Evolutionary conservation across 116 monocot genomes (phyloP), one percentile per base, ranked within the genome.

Genomic region (Zostera marina): DNA sequence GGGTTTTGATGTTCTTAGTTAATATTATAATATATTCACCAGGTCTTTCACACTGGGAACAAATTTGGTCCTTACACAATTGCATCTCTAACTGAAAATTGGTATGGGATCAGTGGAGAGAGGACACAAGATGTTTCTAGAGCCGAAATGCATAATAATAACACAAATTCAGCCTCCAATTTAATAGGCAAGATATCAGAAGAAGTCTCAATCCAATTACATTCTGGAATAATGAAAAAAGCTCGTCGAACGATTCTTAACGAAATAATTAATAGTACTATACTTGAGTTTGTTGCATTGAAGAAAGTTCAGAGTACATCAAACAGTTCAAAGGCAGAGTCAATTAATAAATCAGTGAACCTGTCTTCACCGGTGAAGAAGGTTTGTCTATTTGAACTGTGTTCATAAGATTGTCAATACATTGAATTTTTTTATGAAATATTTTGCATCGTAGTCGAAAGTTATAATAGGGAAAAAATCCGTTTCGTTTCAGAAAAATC

Each of bases 201-300:
- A 56, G 79, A 85, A 14, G 40, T 96, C 8, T 85, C 78, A 17
- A 10, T 26, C 64, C 85, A 89, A 54, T 62, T 96, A 26, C 96
- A 96, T 46, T 70, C 82, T 47, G 72, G 61, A 7, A 78, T 89
- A 42, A 81, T 85, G 80, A 96, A 89, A 80, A 58, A 82, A 52
- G 71, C 82, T 15, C 85, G 89, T 4, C 65, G 82, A 2, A 62
- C 80, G 10, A 21, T 96, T 2, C 22, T 96, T 53, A 89, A 96
- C 70, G 89, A 85, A 69, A 84, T 89, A 41, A 63, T 96, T 52
- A 75, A 85, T 57, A 65, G 59, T 23, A 71, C 79, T 14, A 66
- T 85, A 52, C 85, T 85, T n/a, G 89, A 96, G 9, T 66, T 85
- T 53, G 49, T 78, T 68, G 69, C 77, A 42, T 68, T 60, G n/a